Percentiles rank a stretch among this genome's conserved stretches.
phyloP scores from a whole-genome alignment of 1,284 basidiomycete species.

The Crucibulum parvulum region DNA sequence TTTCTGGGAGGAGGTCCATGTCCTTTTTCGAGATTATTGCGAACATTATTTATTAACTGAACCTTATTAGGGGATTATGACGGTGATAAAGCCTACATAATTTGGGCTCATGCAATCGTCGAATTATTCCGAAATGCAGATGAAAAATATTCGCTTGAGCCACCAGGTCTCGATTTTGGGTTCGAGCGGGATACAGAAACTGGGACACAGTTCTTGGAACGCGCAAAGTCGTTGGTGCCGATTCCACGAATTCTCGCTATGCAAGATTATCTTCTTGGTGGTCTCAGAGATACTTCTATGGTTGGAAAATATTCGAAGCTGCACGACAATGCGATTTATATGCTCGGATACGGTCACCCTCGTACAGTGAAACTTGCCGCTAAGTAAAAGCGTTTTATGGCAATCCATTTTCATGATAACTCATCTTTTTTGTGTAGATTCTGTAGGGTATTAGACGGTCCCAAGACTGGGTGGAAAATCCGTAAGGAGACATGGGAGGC shows the following conservation, averaged over 20 bases:
- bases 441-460: conserved; percentile 59
- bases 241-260: conserved; percentile 34
- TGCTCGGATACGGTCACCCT: conserved; percentile 49
- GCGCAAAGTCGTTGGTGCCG: conserved; percentile 14
- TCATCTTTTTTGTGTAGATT: conserved; percentile 47
- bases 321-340: conserved; percentile 60
- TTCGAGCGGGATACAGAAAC: conserved; percentile 50
- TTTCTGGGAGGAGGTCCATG: conserved; percentile 50
- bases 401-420: background rate
- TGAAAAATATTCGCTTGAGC: conserved; percentile 51
- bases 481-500: conserved; percentile 18
- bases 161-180: conserved; percentile 38
- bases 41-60: background rate
- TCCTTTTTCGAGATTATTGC: background rate
- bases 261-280: conserved; percentile 55
- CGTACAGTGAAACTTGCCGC: conserved; percentile 59
- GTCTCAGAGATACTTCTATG: conserved; percentile 47
- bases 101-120: conserved; percentile 51
- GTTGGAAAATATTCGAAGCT: conserved; percentile 61
- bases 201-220: conserved; percentile 45
- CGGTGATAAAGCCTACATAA: conserved; percentile 48
- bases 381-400: conserved; percentile 48
- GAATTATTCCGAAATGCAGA: conserved; percentile 54
- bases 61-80: conserved; percentile 50
- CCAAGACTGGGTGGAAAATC: conserved; percentile 56